Evolutionary conservation across 495 filamentous ascomycete species (phyloP).

Genomic region (Friedmanniomyces simplex): DNA sequence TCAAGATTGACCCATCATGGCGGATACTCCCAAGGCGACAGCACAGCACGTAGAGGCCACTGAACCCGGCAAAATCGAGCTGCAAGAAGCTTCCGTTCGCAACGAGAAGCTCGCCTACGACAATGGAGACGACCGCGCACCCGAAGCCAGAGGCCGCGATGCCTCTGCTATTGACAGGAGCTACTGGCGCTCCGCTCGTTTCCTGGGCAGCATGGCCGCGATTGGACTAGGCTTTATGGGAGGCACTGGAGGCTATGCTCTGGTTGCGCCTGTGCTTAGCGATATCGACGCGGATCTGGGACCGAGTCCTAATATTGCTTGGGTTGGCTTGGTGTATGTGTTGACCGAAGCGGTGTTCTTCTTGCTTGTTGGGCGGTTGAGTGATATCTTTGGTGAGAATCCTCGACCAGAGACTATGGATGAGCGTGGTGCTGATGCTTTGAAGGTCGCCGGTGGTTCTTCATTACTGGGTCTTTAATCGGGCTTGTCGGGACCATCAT

Average conservation of each 20-base stretch:
- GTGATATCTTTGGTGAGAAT: slow-evolving; percentile 38
- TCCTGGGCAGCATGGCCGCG: neutral
- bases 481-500: slow-evolving; percentile 23
- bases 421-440: slow-evolving; percentile 32
- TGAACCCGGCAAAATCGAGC: neutral
- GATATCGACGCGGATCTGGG: neutral
- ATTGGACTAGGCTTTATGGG: neutral
- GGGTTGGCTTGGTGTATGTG: neutral
- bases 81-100: neutral
- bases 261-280: neutral
- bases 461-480: slow-evolving; percentile 18
- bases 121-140: neutral
- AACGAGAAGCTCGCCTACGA: neutral
- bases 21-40: neutral
- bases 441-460: slow-evolving; percentile 14
- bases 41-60: neutral
- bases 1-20: neutral
- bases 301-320: slow-evolving; percentile 1
- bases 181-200: neutral
- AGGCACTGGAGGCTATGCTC: neutral
- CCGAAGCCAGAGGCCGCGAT: neutral
- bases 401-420: neutral
- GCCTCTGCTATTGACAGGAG: neutral
- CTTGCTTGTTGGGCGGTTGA: slow-evolving; percentile 38
- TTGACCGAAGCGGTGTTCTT: slow-evolving; percentile 24